A percentile compares a stretch with the other conserved stretches of the same genome.
Evolutionary conservation across 1,284 basidiomycete species (phyloP).

Genomic region (Cutaneotrichosporon sp.): DNA sequence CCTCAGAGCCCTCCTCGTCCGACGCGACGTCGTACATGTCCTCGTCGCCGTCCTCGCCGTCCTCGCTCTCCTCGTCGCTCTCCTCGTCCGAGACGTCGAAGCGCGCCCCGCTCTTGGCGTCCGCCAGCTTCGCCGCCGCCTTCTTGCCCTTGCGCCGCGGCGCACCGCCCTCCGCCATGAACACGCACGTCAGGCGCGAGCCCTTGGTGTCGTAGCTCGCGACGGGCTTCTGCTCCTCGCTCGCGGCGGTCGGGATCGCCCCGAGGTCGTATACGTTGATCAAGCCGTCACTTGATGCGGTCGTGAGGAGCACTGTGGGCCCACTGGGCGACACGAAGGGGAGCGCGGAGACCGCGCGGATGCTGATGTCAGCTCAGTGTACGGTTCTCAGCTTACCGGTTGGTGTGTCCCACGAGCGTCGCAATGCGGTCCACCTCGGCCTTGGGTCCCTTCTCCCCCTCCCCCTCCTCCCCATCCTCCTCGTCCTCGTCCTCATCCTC

Average conservation of each 20-base stretch:
- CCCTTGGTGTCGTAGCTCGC: conserved; percentile 79
- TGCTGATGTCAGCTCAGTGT: conserved; percentile 26
- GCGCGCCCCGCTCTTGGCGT: conserved; percentile 32
- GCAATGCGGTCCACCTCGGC: conserved; percentile 41
- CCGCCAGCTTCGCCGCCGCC: conserved; percentile 53
- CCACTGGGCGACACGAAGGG: conserved; percentile 31
- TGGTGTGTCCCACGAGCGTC: conserved; percentile 49
- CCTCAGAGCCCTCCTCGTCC: conserved; percentile 55
- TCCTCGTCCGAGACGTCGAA: no score
- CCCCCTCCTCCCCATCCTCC: conserved; percentile 27
- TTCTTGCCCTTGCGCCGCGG: conserved; percentile 27
- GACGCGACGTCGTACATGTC: conserved; percentile 30
- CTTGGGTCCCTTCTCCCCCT: conserved; percentile 27
- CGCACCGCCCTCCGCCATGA: conserved; percentile 63
- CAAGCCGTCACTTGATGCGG: conserved; percentile 80
- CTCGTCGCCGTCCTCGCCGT: conserved; percentile 28
- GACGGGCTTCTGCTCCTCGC: conserved; percentile 55
- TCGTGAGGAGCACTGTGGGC: conserved; percentile 65
- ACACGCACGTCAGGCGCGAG: conserved; percentile 76
- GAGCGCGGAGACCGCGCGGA: conserved; percentile 50
- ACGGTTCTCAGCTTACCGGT: conserved; percentile 25
- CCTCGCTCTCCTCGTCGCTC: conserved; percentile 40
- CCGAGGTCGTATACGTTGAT: conserved; percentile 77
- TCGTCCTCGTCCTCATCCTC: conserved; percentile 33
- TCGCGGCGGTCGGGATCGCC: conserved; percentile 42